These are phyloP conservation scores for Sporisorium reilianum DNA, from an alignment of 1,284 basidiomycete species.

Conservation along the genomic window DNA sequence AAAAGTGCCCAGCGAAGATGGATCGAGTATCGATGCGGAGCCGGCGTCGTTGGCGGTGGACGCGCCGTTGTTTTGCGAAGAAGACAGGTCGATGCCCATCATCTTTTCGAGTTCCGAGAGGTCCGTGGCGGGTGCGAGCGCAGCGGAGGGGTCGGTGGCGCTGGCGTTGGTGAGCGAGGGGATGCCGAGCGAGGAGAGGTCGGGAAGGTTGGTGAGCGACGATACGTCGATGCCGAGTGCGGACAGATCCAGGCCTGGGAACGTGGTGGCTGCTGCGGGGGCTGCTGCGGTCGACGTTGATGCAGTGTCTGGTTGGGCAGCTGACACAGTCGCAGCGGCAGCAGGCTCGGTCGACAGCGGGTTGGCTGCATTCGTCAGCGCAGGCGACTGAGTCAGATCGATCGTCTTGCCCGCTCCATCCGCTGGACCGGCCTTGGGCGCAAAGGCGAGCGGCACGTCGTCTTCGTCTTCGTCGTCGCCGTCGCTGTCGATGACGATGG, in stretches of 20 bases:
- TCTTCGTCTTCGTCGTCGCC: conserved; percentile 52
- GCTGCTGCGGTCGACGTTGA: background rate
- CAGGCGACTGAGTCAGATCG: conserved; percentile 44
- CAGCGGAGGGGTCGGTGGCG: conserved; percentile 1
- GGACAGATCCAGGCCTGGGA: conserved; percentile 36
- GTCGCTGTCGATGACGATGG: conserved; percentile 51
- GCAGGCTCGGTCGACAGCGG: background rate
- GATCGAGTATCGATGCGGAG: background rate
- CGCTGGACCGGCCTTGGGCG: conserved; percentile 26
- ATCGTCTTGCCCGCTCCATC: conserved; percentile 22
- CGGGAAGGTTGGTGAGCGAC: conserved; percentile 20
- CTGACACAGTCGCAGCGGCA: background rate
- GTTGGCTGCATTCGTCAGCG: conserved; percentile 11
- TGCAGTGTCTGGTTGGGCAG: background rate
- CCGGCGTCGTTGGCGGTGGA: background rate
- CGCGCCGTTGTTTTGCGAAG: background rate
- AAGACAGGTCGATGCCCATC: conserved; percentile 43
- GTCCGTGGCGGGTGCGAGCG: conserved; percentile 21
- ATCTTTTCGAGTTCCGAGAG: conserved; percentile 44
- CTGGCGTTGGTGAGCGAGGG: conserved; percentile 13
- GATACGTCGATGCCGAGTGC: conserved; percentile 42
- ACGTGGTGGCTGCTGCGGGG: background rate
- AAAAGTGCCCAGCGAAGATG: conserved; percentile 29
- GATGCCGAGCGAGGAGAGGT: conserved; percentile 43
- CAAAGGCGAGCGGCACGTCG: conserved; percentile 49